phyloP scores from a whole-genome alignment of 1,284 basidiomycete species.

The Papiliotrema terrestris region DNA sequence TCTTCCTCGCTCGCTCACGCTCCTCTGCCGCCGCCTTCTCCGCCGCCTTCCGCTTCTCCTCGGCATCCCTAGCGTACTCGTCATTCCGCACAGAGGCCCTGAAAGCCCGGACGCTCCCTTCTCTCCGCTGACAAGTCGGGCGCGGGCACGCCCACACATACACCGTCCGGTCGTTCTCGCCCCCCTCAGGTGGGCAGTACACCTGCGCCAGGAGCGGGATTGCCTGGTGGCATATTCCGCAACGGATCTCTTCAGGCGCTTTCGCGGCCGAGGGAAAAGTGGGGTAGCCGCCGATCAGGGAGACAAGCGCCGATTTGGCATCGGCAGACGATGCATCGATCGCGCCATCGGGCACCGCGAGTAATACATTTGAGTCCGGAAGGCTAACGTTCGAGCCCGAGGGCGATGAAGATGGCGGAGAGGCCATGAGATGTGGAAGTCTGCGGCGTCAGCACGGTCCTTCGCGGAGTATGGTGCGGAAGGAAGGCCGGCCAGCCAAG shows the following conservation, averaged over 20 bases:
- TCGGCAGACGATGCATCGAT: constrained; percentile 29
- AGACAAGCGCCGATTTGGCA: constrained; percentile 29
- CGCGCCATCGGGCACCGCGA: constrained; percentile 47
- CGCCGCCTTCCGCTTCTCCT: constrained; percentile 33
- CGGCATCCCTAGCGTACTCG: constrained; percentile 45
- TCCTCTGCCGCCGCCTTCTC: constrained; percentile 33
- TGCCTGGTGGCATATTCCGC: constrained; percentile 35
- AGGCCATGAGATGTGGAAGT: no score
- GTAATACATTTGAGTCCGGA: constrained; percentile 36
- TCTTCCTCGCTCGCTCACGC: constrained; percentile 38
- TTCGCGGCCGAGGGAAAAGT: constrained; percentile 33
- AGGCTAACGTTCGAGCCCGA: constrained; percentile 33
- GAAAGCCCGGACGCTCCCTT: constrained; percentile 47
- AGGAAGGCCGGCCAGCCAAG: constrained; percentile 2
- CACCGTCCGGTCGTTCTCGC: constrained; percentile 48
- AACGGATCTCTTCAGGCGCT: constrained; percentile 28
- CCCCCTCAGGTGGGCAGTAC: constrained; percentile 48
- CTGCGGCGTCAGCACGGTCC: no score
- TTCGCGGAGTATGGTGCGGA: no score
- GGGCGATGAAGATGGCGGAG: no score
- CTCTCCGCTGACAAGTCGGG: constrained; percentile 38
- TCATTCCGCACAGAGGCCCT: constrained; percentile 47
- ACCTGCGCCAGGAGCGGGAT: constrained; percentile 49
- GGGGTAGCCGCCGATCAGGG: constrained; percentile 47
- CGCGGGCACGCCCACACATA: constrained; percentile 47